phyloP scores from a whole-genome alignment of 257 asterid species.

The Mitragyna speciosa region DNA sequence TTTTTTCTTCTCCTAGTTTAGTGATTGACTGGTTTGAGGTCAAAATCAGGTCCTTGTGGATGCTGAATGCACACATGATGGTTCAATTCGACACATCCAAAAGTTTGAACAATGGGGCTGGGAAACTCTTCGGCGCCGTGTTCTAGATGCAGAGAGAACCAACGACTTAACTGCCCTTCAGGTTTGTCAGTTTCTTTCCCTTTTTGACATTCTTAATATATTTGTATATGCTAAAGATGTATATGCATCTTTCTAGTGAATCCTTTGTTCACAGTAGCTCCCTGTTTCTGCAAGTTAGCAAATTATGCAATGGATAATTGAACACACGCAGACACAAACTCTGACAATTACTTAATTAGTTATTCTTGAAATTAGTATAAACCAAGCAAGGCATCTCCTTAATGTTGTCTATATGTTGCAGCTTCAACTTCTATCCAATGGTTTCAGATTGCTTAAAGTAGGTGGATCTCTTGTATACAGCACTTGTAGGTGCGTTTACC shows the following conservation, averaged over 20 bases:
- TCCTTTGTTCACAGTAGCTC: no score
- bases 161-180: slow-evolving; percentile 74
- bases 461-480: slow-evolving; percentile 92
- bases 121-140: slow-evolving; percentile 88
- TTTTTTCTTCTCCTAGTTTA: slow-evolving; percentile 7
- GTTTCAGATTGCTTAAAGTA: slow-evolving; percentile 76
- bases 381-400: neutral
- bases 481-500: slow-evolving; percentile 75
- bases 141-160: slow-evolving; percentile 85
- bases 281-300: no score
- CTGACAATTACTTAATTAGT: no score
- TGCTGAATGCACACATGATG: slow-evolving; percentile 99
- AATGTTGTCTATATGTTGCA: slow-evolving; percentile 30
- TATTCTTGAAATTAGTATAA: no score
- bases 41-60: slow-evolving; percentile 80
- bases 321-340: no score
- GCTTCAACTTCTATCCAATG: slow-evolving; percentile 78
- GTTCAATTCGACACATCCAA: slow-evolving; percentile 84
- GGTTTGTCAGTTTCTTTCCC: slow-evolving; percentile 37
- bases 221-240: neutral
- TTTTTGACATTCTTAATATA: slow-evolving; percentile 2
- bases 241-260: no score
- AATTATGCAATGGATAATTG: no score
- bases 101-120: slow-evolving; percentile 98
- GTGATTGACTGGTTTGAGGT: slow-evolving; percentile 28